Base-by-base conservation (phyloP, 805 yeast species). In the Myxozyma kluyveri region DNA sequence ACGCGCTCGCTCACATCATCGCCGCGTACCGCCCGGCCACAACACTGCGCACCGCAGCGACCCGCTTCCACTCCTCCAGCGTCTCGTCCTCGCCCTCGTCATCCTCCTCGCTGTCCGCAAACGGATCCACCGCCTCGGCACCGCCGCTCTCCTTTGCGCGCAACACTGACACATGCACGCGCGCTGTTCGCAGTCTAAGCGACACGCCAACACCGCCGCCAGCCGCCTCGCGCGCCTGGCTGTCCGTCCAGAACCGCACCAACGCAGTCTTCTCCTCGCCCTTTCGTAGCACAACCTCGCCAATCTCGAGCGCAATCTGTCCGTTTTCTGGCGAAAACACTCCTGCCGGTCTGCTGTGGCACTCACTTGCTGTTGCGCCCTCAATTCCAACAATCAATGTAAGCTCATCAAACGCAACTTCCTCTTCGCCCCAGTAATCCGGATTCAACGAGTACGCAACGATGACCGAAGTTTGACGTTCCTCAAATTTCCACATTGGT, bases 401-500 rank as follows among this genome's bases (percentile, higher is more conserved):
- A 47, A 85, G 69, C 60, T 84, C 81, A n/a, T 82, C 72, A 42
- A 87, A 75, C 33, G 9, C 33, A 27, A 71, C 67, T 12, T 80
- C 66, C 17, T 69, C 64, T 18, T 70, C 69, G 23, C 70, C 68
- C 12, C 70, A 69, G 50, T 78, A 72, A 69, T 2, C 81, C 81
- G 44, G 80, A 71, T 54, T 56, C 22, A 86, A 75, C 64, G 76
- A 77, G 56, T 88, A 70, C 18, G 84, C 81, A 51, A 91, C 75
- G 71, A 90, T 86, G 51, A 91, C 84, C 60, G 95, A 84, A 1
- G 96, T 83, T 71, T 89, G 96, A 49, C 77, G 83, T 18, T 77
- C 76, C 67, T 90, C 96, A 65, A 84, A 85, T 64, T 89, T 85
- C 98, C 98, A 93, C 41, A 84, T 80, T 38, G 96, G 96, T 36